Conservation (phyloP, 169 alveolate species). For the Cyclospora cayetanensis region DNA sequence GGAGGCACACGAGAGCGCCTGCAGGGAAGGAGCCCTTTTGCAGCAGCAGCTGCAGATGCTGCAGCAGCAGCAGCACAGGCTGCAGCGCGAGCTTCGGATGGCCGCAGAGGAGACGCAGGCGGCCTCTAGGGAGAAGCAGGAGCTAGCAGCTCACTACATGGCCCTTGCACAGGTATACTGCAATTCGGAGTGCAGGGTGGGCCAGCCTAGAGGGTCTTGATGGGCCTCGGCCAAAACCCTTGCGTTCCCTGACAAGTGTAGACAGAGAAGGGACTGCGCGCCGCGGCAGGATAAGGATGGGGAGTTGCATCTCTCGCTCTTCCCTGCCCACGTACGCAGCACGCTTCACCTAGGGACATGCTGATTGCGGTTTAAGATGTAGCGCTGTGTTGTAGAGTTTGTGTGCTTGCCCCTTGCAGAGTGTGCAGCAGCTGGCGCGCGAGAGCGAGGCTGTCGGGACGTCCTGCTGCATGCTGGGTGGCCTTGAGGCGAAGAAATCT, state of each 20-base stretch:
- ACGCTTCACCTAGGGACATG: too few species aligned
- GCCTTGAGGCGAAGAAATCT: background rate
- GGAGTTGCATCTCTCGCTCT: too few species aligned
- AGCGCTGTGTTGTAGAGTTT: too few species aligned
- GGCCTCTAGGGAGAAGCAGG: slow-evolving; percentile 36
- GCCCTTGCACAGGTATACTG: slow-evolving; percentile 42
- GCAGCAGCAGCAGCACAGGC: slow-evolving; percentile 43
- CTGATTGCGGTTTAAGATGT: too few species aligned
- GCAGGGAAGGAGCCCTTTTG: slow-evolving; percentile 41
- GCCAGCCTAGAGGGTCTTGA: too few species aligned
- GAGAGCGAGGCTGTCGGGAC: background rate
- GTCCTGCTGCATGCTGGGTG: background rate
- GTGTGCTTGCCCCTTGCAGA: background rate
- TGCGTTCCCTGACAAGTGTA: too few species aligned
- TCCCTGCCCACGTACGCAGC: too few species aligned
- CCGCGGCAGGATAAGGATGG: too few species aligned
- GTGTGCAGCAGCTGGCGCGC: slow-evolving; percentile 55
- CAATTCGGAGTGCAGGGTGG: background rate
- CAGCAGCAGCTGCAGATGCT: slow-evolving; percentile 58
- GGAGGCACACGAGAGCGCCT: slow-evolving; percentile 11
- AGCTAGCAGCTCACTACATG: slow-evolving; percentile 23
- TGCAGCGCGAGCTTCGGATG: slow-evolving; percentile 20
- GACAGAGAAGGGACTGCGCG: too few species aligned
- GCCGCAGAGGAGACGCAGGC: slow-evolving; percentile 36
- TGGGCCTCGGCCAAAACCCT: too few species aligned